These are phyloP conservation scores for Saturnispora quitensis DNA, from an alignment of 805 yeast species.

Conservation along the genomic window DNA sequence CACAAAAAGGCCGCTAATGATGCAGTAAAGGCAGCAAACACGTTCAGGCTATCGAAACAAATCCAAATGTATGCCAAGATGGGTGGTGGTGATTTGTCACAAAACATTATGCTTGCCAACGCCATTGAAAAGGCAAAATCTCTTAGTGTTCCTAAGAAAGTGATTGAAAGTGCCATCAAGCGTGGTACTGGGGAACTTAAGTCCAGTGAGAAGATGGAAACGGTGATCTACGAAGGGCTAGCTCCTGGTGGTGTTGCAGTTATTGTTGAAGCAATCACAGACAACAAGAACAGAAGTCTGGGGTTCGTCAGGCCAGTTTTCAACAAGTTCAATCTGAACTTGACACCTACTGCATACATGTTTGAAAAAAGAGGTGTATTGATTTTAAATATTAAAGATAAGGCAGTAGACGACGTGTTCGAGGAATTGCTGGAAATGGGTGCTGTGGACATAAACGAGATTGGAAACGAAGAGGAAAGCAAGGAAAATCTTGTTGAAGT, in stretches of 20 bases:
- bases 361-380: conserved; percentile 75
- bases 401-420: conserved; percentile 51
- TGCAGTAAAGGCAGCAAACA: conserved; percentile 59
- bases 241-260: conserved; percentile 91
- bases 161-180: conserved; percentile 79
- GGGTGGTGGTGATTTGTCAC: conserved; percentile 59
- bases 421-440: conserved; percentile 61
- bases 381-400: conserved; percentile 34
- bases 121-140: conserved; percentile 72
- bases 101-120: conserved; percentile 53
- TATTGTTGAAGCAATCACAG: conserved; percentile 79
- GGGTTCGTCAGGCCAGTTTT: conserved; percentile 68
- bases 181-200: conserved; percentile 68
- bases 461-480: conserved; percentile 17
- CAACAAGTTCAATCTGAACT: conserved; percentile 49
- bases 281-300: conserved; percentile 76
- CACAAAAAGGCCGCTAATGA: conserved; percentile 93
- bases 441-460: conserved; percentile 55
- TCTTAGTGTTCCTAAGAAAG: conserved; percentile 70
- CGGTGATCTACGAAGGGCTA: conserved; percentile 73
- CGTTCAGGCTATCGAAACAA: conserved; percentile 61
- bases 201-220: conserved; percentile 36
- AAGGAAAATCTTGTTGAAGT: conserved; percentile 33
- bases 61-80: conserved; percentile 69
- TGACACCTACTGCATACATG: conserved; percentile 70